Conservation (phyloP, 805 yeast genomes). For the Wickerhamomyces canadensis region DNA sequence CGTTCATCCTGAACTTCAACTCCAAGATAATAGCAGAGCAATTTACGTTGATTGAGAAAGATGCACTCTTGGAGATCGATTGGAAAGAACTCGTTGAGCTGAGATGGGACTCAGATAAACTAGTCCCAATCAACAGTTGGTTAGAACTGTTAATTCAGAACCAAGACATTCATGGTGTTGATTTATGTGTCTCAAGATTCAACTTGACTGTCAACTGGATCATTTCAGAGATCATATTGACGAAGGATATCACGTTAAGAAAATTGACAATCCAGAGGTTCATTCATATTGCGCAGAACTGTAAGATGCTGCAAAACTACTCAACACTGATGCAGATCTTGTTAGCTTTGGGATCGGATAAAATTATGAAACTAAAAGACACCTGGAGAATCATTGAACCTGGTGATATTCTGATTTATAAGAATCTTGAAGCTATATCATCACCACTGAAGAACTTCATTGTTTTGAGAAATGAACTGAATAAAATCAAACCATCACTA, state of each 20-base stretch:
- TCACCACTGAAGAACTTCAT: constrained; percentile 73
- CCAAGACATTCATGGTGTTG: constrained; percentile 61
- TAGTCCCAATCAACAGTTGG: constrained; percentile 79
- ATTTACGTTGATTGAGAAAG: constrained; percentile 81
- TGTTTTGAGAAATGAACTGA: constrained; percentile 57
- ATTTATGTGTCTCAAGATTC: constrained; percentile 77
- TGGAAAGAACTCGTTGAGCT: constrained; percentile 86
- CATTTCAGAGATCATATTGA: constrained; percentile 76
- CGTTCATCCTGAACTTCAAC: constrained; percentile 72
- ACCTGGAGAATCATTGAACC: constrained; percentile 76
- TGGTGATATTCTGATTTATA: constrained; percentile 64
- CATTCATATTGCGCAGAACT: constrained; percentile 78
- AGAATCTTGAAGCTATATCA: constrained; percentile 61
- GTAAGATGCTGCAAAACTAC: constrained; percentile 69
- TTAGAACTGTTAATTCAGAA: constrained; percentile 61
- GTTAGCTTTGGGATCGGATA: constrained; percentile 68
- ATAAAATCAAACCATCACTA: constrained; percentile 50
- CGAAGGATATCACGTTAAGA: constrained; percentile 53
- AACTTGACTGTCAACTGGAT: constrained; percentile 90
- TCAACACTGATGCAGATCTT: constrained; percentile 85
- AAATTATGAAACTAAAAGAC: constrained; percentile 49
- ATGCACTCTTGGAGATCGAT: constrained; percentile 77
- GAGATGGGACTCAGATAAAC: constrained; percentile 56
- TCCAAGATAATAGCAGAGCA: constrained; percentile 70
- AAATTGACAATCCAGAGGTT: constrained; percentile 74